Percentiles rank a stretch among this genome's conserved stretches.
Conservation (phyloP, 2,329 filamentous ascomycete genomes). For the Xylariaceae sp. region DNA sequence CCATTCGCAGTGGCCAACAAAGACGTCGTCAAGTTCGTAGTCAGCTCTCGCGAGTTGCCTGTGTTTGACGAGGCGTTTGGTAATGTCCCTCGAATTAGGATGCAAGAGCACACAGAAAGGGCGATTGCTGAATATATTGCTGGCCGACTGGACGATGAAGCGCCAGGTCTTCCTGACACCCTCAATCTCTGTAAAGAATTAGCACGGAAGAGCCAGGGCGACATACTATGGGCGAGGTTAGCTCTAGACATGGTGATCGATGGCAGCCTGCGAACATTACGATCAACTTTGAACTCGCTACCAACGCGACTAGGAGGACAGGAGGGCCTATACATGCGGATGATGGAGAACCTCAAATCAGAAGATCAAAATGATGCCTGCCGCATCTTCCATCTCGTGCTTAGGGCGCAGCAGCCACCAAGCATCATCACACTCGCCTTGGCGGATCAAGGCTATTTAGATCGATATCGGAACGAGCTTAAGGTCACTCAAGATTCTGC, state of each 20-base stretch:
- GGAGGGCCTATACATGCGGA: conserved; percentile 34
- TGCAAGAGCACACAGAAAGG: conserved; percentile 30
- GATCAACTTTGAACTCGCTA: conserved; percentile 29
- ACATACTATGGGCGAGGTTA: conserved; percentile 32
- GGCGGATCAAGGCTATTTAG: conserved; percentile 27
- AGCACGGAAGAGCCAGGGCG: conserved; percentile 28
- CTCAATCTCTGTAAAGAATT: conserved; percentile 29
- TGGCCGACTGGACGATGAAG: conserved; percentile 30
- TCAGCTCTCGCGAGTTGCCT: conserved; percentile 30
- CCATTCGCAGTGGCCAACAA: conserved; percentile 21
- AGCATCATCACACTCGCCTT: conserved; percentile 31
- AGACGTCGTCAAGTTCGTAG: conserved; percentile 28
- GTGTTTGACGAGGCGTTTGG: conserved; percentile 28
- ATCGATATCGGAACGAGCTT: conserved; percentile 23
- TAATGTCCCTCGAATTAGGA: conserved; percentile 23
- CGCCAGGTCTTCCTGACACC: conserved; percentile 29
- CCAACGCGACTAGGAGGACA: conserved; percentile 30
- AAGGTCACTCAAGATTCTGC: conserved; percentile 22
- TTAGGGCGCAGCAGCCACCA: conserved; percentile 32
- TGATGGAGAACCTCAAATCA: conserved; percentile 29
- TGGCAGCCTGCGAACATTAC: conserved; percentile 28
- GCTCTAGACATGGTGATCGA: conserved; percentile 33
- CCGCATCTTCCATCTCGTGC: conserved; percentile 31
- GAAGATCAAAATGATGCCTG: conserved; percentile 28
- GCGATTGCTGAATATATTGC: conserved; percentile 31